These are phyloP conservation scores for Begonia loranthoides DNA, from an alignment of 306 rosid genomes.

Conservation along the genomic window DNA sequence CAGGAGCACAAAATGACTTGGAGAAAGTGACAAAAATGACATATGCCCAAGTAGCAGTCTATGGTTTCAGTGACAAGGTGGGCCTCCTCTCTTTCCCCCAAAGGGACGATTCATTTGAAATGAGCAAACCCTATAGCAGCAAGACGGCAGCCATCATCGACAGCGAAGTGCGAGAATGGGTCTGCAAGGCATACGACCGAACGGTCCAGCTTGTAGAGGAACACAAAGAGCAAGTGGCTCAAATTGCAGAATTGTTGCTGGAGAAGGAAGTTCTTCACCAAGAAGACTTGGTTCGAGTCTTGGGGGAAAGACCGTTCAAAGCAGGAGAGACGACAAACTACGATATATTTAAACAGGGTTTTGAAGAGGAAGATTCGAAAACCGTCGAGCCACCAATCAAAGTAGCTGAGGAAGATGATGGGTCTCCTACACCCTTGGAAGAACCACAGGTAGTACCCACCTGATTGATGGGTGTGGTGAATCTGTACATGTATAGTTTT, in stretches of 20 bases:
- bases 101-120: conserved; percentile 45
- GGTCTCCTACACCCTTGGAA: conserved; percentile 38
- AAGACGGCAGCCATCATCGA: conserved; percentile 77
- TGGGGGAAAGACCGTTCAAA: conserved; percentile 73
- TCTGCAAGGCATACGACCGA: conserved; percentile 45
- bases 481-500: too few relatives aligned
- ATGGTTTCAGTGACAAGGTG: conserved; percentile 89
- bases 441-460: conserved; percentile 27
- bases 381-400: conserved; percentile 18
- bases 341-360: conserved; percentile 61
- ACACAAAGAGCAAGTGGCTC: conserved; percentile 63
- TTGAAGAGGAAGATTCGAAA: conserved; percentile 35
- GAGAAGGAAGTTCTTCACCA: conserved; percentile 96
- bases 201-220: conserved; percentile 53
- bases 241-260: conserved; percentile 77
- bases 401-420: conserved; percentile 34
- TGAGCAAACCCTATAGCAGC: conserved; percentile 78
- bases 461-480: neutral
- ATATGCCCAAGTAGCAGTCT: conserved; percentile 86
- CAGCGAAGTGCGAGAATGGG: conserved; percentile 80
- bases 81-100: conserved; percentile 90
- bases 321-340: conserved; percentile 41
- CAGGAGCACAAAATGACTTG: conserved; percentile 91
- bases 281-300: too few relatives aligned
- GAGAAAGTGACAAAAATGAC: conserved; percentile 97